Evolutionary conservation across 495 filamentous ascomycete genomes (phyloP), one percentile per base, ranked within the genome.

Genomic region (Penicillium waksmanii): DNA sequence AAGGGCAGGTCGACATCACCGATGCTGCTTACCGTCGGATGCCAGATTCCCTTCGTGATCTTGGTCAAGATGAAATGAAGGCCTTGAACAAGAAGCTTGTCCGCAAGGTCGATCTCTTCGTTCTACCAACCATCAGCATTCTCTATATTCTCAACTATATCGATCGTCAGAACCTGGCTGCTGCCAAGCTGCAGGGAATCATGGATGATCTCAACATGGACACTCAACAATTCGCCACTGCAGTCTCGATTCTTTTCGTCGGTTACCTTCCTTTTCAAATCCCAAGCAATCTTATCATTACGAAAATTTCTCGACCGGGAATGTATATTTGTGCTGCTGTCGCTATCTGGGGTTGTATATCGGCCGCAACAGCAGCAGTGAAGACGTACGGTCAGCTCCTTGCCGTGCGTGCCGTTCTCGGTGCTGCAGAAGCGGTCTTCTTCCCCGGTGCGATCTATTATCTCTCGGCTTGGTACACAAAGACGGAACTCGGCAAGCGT

Each of bases 201-300:
- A 66, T 58, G 42, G 60, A 67, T 1, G 70, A 73, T 46, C 55
- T 73, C 18, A 47, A 68, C 51, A 67, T 74, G 65, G 65, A 51
- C 15, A 64, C 58, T 6, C 21, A 69, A 51, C 62, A 72, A n/a
- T 74, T 71, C 50, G 66, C 66, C 10, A 69, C 67, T 0, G 66
- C 66, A 7, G 58, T 74, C 15, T 71, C 67, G 11, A 72, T 72
- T 35, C 67, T 74, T n/a, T 68, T 68, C 40, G 67, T 70, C n/a
- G 70, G 77, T 6, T 85, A 84, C 63, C 60, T 84, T 15, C 68
- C 83, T 23, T 81, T 84, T 71, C 82, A 85, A 64, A 71, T 88
- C 17, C 85, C 85, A 1, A 84, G 80, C 10, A 87, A 87, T 59
- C 66, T 87, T 7, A 77, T 86, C 49, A 69, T 87, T 9, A 86